These are phyloP conservation scores for Zasmidium angulare DNA, from an alignment of 2,329 filamentous ascomycete genomes.

Conservation along the genomic window DNA sequence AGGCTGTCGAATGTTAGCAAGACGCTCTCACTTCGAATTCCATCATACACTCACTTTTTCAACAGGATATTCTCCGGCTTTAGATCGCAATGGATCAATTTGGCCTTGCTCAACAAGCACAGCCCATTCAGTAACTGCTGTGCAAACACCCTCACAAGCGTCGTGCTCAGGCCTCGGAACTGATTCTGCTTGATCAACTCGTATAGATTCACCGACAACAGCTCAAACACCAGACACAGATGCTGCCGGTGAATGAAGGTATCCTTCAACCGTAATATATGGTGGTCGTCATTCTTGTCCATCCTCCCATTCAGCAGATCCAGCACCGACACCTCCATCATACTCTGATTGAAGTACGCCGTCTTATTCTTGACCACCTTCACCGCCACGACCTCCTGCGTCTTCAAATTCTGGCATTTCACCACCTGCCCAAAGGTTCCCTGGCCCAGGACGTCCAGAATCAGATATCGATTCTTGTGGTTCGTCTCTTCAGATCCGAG, in stretches of 20 bases:
- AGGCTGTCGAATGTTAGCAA: conserved; percentile 52
- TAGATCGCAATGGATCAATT: conserved; percentile 94
- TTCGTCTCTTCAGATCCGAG: conserved; percentile 95
- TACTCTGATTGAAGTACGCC: conserved; percentile 99
- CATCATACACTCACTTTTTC: conserved; percentile 68
- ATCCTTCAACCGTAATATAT: conserved; percentile 89
- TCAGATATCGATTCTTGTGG: conserved; percentile 98
- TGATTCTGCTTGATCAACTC: conserved; percentile 99
- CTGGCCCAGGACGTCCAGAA: conserved; percentile 93
- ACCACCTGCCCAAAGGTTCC: conserved; percentile 98
- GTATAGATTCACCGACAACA: conserved; percentile 95
- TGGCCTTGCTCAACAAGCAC: conserved; percentile 89
- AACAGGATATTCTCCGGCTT: conserved; percentile 97
- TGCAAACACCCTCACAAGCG: conserved; percentile 92
- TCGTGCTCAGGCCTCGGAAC: conserved; percentile 95
- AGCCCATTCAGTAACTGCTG: conserved; percentile 94
- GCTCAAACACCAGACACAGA: conserved; percentile 92
- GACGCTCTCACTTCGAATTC: background rate
- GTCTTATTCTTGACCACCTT: conserved; percentile 99
- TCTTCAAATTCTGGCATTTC: conserved; percentile 98
- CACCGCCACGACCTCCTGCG: conserved; percentile 95
- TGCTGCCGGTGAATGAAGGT: conserved; percentile 98
- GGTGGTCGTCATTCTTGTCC: conserved; percentile 98
- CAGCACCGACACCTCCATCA: conserved; percentile 99
- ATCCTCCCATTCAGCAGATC: conserved; percentile 97